These are phyloP conservation scores for Escallonia herrerae DNA, from an alignment of 129 eudicot genomes.

Conservation along the genomic window DNA sequence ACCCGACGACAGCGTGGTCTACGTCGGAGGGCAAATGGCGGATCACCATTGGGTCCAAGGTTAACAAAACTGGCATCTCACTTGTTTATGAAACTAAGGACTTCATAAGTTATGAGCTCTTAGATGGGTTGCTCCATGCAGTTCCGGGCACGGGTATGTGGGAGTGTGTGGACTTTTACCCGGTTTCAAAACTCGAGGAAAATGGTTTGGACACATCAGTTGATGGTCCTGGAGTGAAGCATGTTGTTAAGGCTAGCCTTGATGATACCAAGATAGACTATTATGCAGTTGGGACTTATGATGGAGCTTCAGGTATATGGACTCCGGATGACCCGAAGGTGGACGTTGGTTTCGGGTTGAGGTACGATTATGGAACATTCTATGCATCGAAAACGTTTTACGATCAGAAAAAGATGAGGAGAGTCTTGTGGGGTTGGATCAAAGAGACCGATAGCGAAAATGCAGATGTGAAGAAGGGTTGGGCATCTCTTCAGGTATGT, in stretches of 20 bases:
- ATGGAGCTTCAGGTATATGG: conserved; percentile 40
- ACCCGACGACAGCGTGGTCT: conserved; percentile 80
- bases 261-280: conserved; percentile 59
- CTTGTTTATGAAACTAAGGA: conserved; percentile 58
- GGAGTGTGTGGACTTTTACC: conserved; percentile 80
- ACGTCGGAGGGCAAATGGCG: conserved; percentile 68
- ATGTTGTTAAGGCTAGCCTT: conserved; percentile 58
- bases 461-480: conserved; percentile 55
- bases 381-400: conserved; percentile 76
- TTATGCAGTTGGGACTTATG: conserved; percentile 59
- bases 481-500: conserved; percentile 67
- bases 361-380: conserved; percentile 68
- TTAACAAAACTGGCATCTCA: conserved; percentile 60
- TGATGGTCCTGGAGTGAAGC: conserved; percentile 50
- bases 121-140: conserved; percentile 39
- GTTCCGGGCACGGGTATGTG: conserved; percentile 75
- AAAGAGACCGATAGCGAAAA: conserved; percentile 52
- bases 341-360: conserved; percentile 65
- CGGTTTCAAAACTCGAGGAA: conserved; percentile 35
- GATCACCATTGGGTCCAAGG: conserved; percentile 59
- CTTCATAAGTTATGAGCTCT: conserved; percentile 41
- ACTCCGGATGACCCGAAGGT: conserved; percentile 47
- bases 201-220: conserved; percentile 59
- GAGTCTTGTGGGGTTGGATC: conserved; percentile 75
- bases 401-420: conserved; percentile 54